phyloP scores from a whole-genome alignment of 768 basidiomycete species.

The Russula lepida region DNA sequence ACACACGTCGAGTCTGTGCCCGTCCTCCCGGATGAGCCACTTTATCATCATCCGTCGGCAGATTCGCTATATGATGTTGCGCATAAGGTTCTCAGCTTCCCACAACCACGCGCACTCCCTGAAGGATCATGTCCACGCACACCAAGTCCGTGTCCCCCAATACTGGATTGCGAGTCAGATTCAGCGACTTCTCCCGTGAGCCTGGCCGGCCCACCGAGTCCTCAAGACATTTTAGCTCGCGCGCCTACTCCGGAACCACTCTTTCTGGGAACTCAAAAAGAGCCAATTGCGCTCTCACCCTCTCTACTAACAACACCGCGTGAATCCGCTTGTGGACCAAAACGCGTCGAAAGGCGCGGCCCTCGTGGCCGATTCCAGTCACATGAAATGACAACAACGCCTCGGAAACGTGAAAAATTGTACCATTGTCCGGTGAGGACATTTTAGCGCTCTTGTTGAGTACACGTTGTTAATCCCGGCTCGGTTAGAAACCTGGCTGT shows the following conservation, averaged over 20 bases:
- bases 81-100: conserved; percentile 27
- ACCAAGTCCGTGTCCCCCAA: conserved; percentile 9
- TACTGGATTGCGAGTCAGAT: conserved; percentile 12
- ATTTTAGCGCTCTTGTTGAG: not conserved
- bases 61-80: conserved; percentile 13
- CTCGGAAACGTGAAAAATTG: conserved; percentile 21
- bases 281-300: conserved; percentile 18
- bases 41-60: conserved; percentile 12
- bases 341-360: conserved; percentile 17
- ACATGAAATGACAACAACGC: conserved; percentile 10
- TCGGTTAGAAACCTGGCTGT: conserved; percentile 35
- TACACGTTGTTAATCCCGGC: not conserved
- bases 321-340: conserved; percentile 12
- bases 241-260: not conserved
- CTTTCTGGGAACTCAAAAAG: not conserved
- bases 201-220: conserved; percentile 10
- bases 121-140: conserved; percentile 16
- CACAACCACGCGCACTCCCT: conserved; percentile 26
- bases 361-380: conserved; percentile 21
- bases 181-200: conserved; percentile 9
- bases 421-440: conserved; percentile 20
- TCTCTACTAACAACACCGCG: conserved; percentile 15
- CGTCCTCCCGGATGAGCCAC: conserved; percentile 5
- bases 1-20: conserved; percentile 28
- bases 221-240: conserved; percentile 9